Base-by-base conservation (phyloP, 495 filamentous ascomycete genomes). In the Lepidopterella palustris region DNA sequence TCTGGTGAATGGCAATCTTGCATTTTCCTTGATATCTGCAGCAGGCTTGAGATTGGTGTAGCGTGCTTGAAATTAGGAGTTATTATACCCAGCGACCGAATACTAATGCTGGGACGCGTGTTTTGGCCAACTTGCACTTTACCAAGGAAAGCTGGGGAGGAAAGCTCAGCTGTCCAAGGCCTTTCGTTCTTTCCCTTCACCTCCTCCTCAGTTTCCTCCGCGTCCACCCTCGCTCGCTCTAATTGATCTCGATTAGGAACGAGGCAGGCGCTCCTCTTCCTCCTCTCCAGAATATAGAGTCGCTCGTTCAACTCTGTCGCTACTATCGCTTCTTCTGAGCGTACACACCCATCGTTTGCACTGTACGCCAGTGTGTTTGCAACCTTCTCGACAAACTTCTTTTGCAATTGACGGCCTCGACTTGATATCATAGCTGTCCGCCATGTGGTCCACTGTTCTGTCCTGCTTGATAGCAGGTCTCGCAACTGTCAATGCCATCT, bases 401-500 rank as follows among this genome's bases (percentile, higher is more conserved):
- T n/a, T n/a, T n/a, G n/a, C n/a, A 50, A 24, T 25, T 15, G 45
- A 23, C 15, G 11, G 25, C 20, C 0, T 9, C 1, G 20, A 13
- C 21, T 21, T 50, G 21, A 42, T 20, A 42, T 11, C 39, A 42
- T 15, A 42, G 20, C 23, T 27, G 24, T 27, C 15, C 47, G 26
- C 25, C 47, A 50, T 50, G 47, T 24, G 47, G 8, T 50, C 47
- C 20, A 25, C 47, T 27, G 10, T 50, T 27, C 8, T 50, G 15
- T 50, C 47, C 47, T 50, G 47, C 23, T 27, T 50, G 2, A 18
- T 50, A 15, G 47, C 21, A 15, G 47, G 21, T 25, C 21, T 50
- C 6, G 8, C 47, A 11, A 27, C 47, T 15, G 47, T 50, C 9
- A 25, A 25, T 27, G 72, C 72, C n/a, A 68, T 79, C 32, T 76